These are phyloP conservation scores for Linderniella brevidens DNA, from an alignment of 257 asterid genomes.

Conservation along the genomic window DNA sequence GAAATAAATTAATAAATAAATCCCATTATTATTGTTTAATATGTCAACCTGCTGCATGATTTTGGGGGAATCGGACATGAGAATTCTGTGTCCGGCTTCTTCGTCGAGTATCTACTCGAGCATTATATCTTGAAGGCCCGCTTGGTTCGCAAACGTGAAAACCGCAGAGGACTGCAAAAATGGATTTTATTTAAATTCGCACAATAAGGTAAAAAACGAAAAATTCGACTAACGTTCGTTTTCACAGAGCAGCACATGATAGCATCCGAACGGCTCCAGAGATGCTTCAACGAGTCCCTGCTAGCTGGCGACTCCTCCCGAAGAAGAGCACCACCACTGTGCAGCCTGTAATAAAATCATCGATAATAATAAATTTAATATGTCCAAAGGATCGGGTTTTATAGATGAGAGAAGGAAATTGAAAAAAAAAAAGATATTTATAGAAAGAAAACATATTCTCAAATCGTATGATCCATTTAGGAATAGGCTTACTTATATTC, in stretches of 20 bases:
- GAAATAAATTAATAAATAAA: no score
- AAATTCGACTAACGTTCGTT: constrained; percentile 28
- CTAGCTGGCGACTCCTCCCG: constrained; percentile 27
- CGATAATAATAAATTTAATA: no score
- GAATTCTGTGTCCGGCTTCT: constrained; percentile 47
- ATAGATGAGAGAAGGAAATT: background rate
- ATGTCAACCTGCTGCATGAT: constrained; percentile 68
- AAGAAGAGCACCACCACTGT: constrained; percentile 44
- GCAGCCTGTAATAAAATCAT: constrained; percentile 22
- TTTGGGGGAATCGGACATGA: constrained; percentile 54
- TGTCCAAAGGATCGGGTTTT: background rate
- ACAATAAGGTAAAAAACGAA: background rate
- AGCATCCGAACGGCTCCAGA: constrained; percentile 67
- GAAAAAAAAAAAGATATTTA: background rate
- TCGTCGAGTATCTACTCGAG: constrained; percentile 73
- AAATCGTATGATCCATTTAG: no score
- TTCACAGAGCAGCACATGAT: constrained; percentile 71
- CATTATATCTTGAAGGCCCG: constrained; percentile 81
- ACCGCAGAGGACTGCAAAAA: constrained; percentile 53
- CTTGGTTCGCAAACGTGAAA: constrained; percentile 70
- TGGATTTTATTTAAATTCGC: background rate
- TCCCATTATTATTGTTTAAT: background rate
- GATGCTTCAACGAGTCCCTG: constrained; percentile 40
- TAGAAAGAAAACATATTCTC: no score
- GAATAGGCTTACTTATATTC: no score